Percentiles rank a stretch among this genome's conserved stretches.
phyloP scores from a whole-genome alignment of 495 filamentous ascomycete genomes.

The Penicillium antarcticum region DNA sequence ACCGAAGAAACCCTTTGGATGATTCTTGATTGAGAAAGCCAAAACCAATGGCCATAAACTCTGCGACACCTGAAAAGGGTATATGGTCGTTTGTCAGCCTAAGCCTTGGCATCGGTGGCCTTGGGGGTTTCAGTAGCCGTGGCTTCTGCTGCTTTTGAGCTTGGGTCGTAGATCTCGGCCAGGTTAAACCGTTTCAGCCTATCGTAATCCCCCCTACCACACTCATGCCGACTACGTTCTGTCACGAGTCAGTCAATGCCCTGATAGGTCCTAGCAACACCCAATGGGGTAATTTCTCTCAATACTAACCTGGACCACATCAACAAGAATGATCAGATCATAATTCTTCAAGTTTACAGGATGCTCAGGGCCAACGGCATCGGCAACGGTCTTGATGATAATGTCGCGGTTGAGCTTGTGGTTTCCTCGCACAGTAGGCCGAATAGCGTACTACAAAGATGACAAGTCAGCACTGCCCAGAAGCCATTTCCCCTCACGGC shows the following conservation, averaged over 20 bases:
- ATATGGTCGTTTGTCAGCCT: neutral
- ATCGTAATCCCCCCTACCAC: constrained; percentile 70
- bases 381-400: constrained; percentile 78
- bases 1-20: too few species aligned
- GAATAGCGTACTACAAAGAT: constrained; percentile 78
- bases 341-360: constrained; percentile 79
- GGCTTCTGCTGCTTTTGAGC: constrained; percentile 20
- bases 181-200: constrained; percentile 69
- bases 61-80: too few species aligned
- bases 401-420: constrained; percentile 66
- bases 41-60: too few species aligned
- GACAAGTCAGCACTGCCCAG: constrained; percentile 8
- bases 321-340: constrained; percentile 82
- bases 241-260: constrained; percentile 9
- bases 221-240: constrained; percentile 79
- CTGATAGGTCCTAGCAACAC: neutral
- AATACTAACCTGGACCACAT: constrained; percentile 76
- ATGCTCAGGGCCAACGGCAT: constrained; percentile 62
- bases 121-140: neutral
- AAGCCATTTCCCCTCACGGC: neutral
- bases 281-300: too few species aligned
- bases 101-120: constrained; percentile 1
- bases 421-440: constrained; percentile 77
- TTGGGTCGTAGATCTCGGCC: constrained; percentile 58
- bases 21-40: too few species aligned